Percentiles rank a stretch among this genome's conserved stretches.
phyloP scores from a whole-genome alignment of 257 asterid genomes.

The Ilex aquifolium region DNA sequence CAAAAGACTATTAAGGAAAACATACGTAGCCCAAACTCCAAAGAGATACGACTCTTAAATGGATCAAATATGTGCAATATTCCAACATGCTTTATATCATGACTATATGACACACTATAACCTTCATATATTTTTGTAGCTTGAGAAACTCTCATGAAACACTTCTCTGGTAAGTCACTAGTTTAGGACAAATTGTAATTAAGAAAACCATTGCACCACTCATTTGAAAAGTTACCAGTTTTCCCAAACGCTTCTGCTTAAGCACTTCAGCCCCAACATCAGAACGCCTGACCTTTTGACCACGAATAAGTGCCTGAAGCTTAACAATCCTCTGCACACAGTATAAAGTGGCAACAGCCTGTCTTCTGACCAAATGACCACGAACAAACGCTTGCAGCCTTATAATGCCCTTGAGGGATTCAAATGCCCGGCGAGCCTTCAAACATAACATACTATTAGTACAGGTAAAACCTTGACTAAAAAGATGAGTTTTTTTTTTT shows the following conservation, averaged over 20 bases:
- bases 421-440: conserved; percentile 34
- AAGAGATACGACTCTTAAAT: neutral
- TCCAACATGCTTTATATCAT: neutral
- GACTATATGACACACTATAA: neutral
- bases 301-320: conserved; percentile 39
- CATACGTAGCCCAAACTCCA: neutral
- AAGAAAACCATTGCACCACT: neutral
- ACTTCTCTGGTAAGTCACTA: neutral
- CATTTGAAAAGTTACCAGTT: conserved; percentile 18
- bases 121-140: neutral
- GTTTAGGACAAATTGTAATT: neutral
- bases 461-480: no score
- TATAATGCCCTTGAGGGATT: conserved; percentile 19
- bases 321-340: conserved; percentile 32
- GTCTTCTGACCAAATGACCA: conserved; percentile 37
- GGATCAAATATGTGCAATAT: neutral
- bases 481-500: no score
- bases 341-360: conserved; percentile 33
- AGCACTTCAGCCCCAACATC: conserved; percentile 22
- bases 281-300: conserved; percentile 24
- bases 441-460: neutral
- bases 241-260: conserved; percentile 10
- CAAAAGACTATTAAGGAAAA: neutral
- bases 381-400: conserved; percentile 35
- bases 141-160: neutral